Evolutionary conservation across 257 asterid species (phyloP), one percentile per base, ranked within the genome.

Genomic region (Lavandula angustifolia): DNA sequence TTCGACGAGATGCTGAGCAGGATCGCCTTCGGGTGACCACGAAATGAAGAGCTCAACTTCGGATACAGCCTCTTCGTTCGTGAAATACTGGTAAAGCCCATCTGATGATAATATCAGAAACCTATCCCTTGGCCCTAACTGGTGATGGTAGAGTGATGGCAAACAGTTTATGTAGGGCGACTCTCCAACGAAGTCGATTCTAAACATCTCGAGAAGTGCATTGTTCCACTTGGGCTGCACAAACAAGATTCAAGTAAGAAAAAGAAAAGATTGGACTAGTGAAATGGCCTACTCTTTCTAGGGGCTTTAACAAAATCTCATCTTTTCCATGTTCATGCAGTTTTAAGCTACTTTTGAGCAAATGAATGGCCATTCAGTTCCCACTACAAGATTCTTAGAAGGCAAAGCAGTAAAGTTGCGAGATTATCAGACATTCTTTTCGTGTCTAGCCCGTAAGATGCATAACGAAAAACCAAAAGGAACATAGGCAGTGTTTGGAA

Each of bases 21-120:
- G 98, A 73, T 92, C 98, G 29, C 98, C 98, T 41, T 92, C 97
- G 0, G 98, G 98, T 10, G 95, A 89, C 96, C 89, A 85, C 14
- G 96, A 75, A 62, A 89, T 73, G 83, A 92, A 92, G 34, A 68
- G 78, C 29, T 92, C 96, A 4, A 92, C 97, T 78, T 89, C 97
- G 4, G 94, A 72, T 0, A 92, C 94, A 49, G 96, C 98, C 65
- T 92, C 98, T 74, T 92, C 97, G 0, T 92, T 92, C 3, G 98
- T 92, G 84, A 92, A 92, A 85, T 92, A 92, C 54, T 92, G 96
- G 63, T 92, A 89, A 9, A 92, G 95, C 9, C 98, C 98, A 31
- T 92, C 98, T 0, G 98, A 92, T 5, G 98, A 92, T 48, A 92
- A 56, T 49, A 92, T 81, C 31, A 92, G 82, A 58, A 89, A 92